Evolutionary conservation across 2,329 filamentous ascomycete species (phyloP), one percentile per base, ranked within the genome.

Genomic region (Claviceps sp.): DNA sequence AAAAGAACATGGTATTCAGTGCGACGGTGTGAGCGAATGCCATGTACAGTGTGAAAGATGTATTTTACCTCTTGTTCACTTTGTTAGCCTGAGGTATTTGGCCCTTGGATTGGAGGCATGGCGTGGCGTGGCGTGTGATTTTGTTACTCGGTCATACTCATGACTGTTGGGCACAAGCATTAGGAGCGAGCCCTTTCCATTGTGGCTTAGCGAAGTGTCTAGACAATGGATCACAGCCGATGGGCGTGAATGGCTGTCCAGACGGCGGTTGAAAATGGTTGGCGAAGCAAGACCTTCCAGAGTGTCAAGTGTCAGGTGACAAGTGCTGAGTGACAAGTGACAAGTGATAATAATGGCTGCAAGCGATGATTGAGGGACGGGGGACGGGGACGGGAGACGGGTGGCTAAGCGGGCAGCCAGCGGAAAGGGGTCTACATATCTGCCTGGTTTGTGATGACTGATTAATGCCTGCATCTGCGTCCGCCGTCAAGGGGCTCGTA

Each of bases 131-230:
- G 34, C 46, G 34, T 48, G 34, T 38, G 11, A 22, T 22, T 48
- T 38, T 48, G 9, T 26, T 22, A 43, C 11, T 34, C n/a, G 24
- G 38, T 24, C 38, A 36, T 34, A 20, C 9, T 26, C 18, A 18
- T 24, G 38, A 30, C 9, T 5, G 2, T 38, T 22, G 24, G 24
- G 24, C 24, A 8, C 13, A 34, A 22, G 36, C 22, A 48, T 24
- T 30, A 11, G 34, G 34, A 16, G 47, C 18, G 22, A 48, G 41
- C 30, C 46, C 26, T 20, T 41, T 38, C 48, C 44, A 51, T 41
- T 37, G 46, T 51, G 48, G 53, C 50, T 49, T 54, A 52, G 50
- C 52, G 48, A 56, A 52, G 49, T 52, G 54, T 54, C 44, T 54
- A 54, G 54, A 56, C 49, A 53, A 38, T 42, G 47, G 11, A 49